Conservation (phyloP, 345 rosid genomes). For the Gossypioides kirkii region DNA sequence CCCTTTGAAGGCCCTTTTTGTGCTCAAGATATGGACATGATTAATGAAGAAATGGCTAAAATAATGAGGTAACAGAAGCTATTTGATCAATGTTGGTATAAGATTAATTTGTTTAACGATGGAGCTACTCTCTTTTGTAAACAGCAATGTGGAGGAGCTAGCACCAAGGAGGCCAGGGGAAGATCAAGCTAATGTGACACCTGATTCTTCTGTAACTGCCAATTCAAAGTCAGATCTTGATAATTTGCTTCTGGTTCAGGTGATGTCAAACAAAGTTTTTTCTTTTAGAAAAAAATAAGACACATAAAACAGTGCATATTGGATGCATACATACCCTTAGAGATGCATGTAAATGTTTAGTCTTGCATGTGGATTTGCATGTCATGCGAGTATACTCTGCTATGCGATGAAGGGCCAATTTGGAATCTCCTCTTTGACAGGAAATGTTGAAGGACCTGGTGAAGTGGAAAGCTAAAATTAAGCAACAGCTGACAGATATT, state of each 20-base stretch:
- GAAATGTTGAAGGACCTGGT: conserved; percentile 63
- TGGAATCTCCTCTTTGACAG: conserved; percentile 30
- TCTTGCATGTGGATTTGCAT: not conserved
- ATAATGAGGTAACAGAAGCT: conserved; percentile 45
- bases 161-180: conserved; percentile 48
- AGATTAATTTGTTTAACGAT: conserved; percentile 6
- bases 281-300: not conserved
- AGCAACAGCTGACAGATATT: conserved; percentile 66
- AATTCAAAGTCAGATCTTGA: conserved; percentile 51
- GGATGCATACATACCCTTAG: not conserved
- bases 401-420: not conserved
- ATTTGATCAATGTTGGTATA: conserved; percentile 6
- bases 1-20: conserved; percentile 32
- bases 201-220: conserved; percentile 56
- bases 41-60: conserved; percentile 49
- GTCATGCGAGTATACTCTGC: not conserved
- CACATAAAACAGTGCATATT: not conserved
- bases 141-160: conserved; percentile 50
- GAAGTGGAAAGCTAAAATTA: conserved; percentile 76
- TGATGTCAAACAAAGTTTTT: conserved; percentile 20
- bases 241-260: conserved; percentile 53
- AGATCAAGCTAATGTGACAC: conserved; percentile 46
- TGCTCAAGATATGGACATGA: conserved; percentile 43
- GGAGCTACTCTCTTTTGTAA: conserved; percentile 16
- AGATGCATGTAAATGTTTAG: not conserved